Percentiles rank a stretch among this genome's conserved stretches.
These are phyloP conservation scores for Penicillium paradoxum DNA, from an alignment of 495 filamentous ascomycete species.

Conservation along the genomic window DNA sequence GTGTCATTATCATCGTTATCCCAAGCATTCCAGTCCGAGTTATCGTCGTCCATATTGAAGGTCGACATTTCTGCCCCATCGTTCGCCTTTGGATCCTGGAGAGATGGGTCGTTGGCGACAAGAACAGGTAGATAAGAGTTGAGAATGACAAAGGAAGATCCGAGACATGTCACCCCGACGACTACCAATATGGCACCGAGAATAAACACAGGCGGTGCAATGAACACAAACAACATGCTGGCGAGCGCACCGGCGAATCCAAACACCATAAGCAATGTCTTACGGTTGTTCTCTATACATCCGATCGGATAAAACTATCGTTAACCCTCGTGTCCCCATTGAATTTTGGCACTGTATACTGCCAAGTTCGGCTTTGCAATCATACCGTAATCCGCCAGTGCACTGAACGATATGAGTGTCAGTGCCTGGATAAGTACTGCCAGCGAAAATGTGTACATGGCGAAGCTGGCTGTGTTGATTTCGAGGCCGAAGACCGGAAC, in stretches of 20 bases:
- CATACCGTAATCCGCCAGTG: slow-evolving; percentile 51
- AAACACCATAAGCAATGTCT: slow-evolving; percentile 71
- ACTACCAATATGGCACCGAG: slow-evolving; percentile 75
- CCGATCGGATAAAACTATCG: background rate
- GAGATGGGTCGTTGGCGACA: slow-evolving; percentile 42
- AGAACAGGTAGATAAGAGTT: slow-evolving; percentile 50
- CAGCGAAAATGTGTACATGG: slow-evolving; percentile 52
- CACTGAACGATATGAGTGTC: slow-evolving; percentile 49
- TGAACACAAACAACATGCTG: slow-evolving; percentile 80
- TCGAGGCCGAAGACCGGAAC: slow-evolving; percentile 40
- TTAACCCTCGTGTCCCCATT: background rate
- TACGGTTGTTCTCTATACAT: slow-evolving; percentile 44
- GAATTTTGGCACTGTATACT: background rate
- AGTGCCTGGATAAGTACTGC: slow-evolving; percentile 51
- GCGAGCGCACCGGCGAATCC: slow-evolving; percentile 70
- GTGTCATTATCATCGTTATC: slow-evolving; percentile 14
- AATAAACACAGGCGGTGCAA: slow-evolving; percentile 64
- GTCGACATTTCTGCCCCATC: slow-evolving; percentile 23
- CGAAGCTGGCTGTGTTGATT: slow-evolving; percentile 50
- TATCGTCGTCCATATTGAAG: slow-evolving; percentile 14
- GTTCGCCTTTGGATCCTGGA: slow-evolving; percentile 24
- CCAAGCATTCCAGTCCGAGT: slow-evolving; percentile 36
- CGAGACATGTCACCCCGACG: slow-evolving; percentile 69
- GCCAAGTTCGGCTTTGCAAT: background rate
- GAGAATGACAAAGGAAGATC: slow-evolving; percentile 48